Percentiles rank a stretch among this genome's conserved stretches.
These are phyloP conservation scores for Colletotrichum chrysophilum DNA, from an alignment of 2,329 filamentous ascomycete genomes.

Conservation along the genomic window DNA sequence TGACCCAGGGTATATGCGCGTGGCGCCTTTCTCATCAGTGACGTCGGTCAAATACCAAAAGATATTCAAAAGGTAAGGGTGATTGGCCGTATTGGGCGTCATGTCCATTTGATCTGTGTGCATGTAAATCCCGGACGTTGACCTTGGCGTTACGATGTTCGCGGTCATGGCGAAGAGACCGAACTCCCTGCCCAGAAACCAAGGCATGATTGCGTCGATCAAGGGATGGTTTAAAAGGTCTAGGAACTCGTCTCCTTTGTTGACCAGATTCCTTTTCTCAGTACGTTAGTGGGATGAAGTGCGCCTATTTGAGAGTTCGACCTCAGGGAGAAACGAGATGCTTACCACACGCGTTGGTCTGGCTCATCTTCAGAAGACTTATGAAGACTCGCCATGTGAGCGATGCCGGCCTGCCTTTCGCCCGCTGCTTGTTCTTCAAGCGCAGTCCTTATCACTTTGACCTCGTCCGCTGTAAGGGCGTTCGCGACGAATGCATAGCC, in stretches of 20 bases:
- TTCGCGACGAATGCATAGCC: not conserved
- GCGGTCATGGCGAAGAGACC: not conserved
- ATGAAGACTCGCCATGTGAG: not conserved
- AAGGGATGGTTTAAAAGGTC: not conserved
- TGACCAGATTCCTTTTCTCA: not conserved
- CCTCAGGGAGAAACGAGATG: not conserved
- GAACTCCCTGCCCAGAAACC: not conserved
- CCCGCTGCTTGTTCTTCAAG: not conserved
- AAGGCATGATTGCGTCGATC: not conserved
- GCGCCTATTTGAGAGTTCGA: not conserved
- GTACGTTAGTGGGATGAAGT: not conserved
- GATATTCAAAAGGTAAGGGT: not conserved
- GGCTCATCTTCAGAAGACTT: not conserved
- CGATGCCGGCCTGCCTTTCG: not conserved
- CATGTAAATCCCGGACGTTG: constrained; percentile 3
- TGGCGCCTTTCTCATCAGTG: not conserved
- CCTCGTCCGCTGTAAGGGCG: not conserved
- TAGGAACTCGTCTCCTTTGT: not conserved
- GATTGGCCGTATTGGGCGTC: not conserved
- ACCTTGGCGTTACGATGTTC: not conserved
- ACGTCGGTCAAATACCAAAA: not conserved
- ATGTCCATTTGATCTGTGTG: not conserved
- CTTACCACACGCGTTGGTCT: not conserved
- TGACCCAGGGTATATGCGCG: not conserved
- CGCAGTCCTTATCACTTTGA: not conserved